These are phyloP conservation scores for Leptosphaerulina australis DNA, from an alignment of 2,329 filamentous ascomycete species.

Conservation along the genomic window DNA sequence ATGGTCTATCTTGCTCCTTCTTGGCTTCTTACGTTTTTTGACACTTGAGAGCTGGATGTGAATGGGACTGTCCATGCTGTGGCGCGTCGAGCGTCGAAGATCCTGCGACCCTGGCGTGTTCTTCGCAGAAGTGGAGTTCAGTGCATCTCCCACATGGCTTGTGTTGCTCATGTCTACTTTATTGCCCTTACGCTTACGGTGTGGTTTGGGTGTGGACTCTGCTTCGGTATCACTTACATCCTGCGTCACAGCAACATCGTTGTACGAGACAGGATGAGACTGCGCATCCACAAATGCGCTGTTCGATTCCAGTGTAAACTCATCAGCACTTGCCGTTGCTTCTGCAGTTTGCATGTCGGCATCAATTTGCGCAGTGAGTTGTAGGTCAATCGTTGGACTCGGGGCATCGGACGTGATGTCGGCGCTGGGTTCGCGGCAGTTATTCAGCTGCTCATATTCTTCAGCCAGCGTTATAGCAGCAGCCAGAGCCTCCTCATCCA, in stretches of 20 bases:
- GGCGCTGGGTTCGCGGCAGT: slow-evolving; percentile 11
- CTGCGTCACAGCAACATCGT: slow-evolving; percentile 5
- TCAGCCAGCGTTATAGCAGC: slow-evolving; percentile 19
- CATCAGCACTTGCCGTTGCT: slow-evolving; percentile 5
- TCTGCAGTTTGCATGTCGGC: slow-evolving; percentile 39
- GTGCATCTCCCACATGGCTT: slow-evolving; percentile 48
- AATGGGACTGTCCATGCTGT: slow-evolving; percentile 31
- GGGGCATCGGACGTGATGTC: slow-evolving; percentile 31
- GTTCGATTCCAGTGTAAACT: slow-evolving; percentile 26
- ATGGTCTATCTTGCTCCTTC: slow-evolving; percentile 23
- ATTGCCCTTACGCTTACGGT: slow-evolving; percentile 13
- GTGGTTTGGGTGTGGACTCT: slow-evolving; percentile 25
- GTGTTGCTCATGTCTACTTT: slow-evolving; percentile 29
- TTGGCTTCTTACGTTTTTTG: slow-evolving; percentile 35
- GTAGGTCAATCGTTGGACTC: slow-evolving; percentile 42
- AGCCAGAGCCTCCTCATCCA: slow-evolving; percentile 36
- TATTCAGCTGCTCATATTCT: slow-evolving; percentile 4
- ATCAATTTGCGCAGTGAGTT: slow-evolving; percentile 45
- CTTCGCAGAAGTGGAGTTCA: slow-evolving; percentile 28
- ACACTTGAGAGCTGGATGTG: slow-evolving; percentile 19
- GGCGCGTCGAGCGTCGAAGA: slow-evolving; percentile 37
- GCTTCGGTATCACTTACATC: slow-evolving; percentile 30
- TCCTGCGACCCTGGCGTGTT: slow-evolving; percentile 27
- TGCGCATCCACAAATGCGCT: slow-evolving; percentile 33
- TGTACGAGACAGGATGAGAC: slow-evolving; percentile 21